These are phyloP conservation scores for Tubosaeta sp. DNA, from an alignment of 768 basidiomycete genomes.

Conservation along the genomic window DNA sequence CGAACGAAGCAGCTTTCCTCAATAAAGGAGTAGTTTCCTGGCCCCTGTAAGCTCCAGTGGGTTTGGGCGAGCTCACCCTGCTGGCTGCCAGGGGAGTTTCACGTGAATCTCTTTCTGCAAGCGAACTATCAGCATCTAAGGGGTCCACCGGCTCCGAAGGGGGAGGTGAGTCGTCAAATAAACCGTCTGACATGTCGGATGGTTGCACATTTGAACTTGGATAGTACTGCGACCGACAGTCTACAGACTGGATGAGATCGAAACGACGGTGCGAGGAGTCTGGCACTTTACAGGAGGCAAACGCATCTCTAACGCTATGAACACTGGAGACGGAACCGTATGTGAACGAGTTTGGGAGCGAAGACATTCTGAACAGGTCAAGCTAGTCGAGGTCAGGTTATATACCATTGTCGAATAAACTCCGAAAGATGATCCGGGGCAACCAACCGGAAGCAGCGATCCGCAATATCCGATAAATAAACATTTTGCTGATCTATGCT, in stretches of 20 bases:
- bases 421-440: neutral
- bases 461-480: slow-evolving; percentile 19
- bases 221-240: slow-evolving; percentile 66
- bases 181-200: slow-evolving; percentile 38
- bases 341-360: slow-evolving; percentile 40
- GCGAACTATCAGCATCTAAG: neutral
- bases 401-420: neutral
- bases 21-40: slow-evolving; percentile 39
- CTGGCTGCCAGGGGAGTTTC: slow-evolving; percentile 21
- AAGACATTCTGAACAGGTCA: slow-evolving; percentile 33
- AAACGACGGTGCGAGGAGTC: neutral
- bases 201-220: slow-evolving; percentile 57
- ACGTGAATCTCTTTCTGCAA: slow-evolving; percentile 6
- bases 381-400: neutral
- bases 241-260: slow-evolving; percentile 32
- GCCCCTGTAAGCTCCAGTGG: neutral
- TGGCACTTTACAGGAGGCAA: slow-evolving; percentile 51
- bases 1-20: slow-evolving; percentile 35
- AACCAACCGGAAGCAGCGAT: neutral
- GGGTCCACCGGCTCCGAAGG: slow-evolving; percentile 4
- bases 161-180: slow-evolving; percentile 31
- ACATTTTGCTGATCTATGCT: slow-evolving; percentile 15
- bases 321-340: slow-evolving; percentile 48
- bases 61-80: slow-evolving; percentile 1
- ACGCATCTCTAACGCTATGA: slow-evolving; percentile 49